Conservation (phyloP, 1,284 basidiomycete genomes). For the Naganishia sp. region DNA sequence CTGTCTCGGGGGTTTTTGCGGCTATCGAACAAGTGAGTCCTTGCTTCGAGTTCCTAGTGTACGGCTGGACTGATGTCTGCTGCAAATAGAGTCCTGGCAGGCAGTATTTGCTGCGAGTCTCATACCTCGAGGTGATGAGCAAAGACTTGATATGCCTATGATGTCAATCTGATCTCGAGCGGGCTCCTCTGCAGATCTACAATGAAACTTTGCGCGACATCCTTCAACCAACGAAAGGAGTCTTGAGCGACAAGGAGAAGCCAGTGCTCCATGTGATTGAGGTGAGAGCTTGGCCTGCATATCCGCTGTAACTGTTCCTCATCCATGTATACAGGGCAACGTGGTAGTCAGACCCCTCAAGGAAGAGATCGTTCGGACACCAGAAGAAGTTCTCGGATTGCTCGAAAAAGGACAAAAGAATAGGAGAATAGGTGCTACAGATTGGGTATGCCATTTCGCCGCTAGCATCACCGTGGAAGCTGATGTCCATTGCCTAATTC, state of each 20-base stretch:
- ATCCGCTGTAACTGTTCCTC: background rate
- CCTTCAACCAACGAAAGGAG: conserved; percentile 48
- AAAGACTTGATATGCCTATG: background rate
- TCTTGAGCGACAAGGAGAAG: conserved; percentile 44
- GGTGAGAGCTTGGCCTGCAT: conserved; percentile 37
- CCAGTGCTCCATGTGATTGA: conserved; percentile 51
- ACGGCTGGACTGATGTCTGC: conserved; percentile 4
- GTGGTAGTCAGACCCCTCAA: conserved; percentile 57
- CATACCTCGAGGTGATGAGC: conserved; percentile 57
- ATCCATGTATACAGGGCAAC: conserved; percentile 43
- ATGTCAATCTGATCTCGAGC: background rate
- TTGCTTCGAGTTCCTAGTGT: background rate
- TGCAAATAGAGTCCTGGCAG: conserved; percentile 42
- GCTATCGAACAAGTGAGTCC: conserved; percentile 53
- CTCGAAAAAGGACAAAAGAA: conserved; percentile 57
- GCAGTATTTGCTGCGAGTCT: conserved; percentile 56
- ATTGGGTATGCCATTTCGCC: conserved; percentile 53
- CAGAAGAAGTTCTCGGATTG: conserved; percentile 56
- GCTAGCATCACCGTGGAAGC: background rate
- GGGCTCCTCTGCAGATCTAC: conserved; percentile 54
- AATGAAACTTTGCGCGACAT: conserved; percentile 62
- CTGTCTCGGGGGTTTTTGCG: conserved; percentile 60
- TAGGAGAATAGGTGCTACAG: conserved; percentile 59
- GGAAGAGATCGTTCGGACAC: conserved; percentile 59
- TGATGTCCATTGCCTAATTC: background rate